A percentile compares a stretch with the other conserved stretches of the same genome.
Conservation (phyloP, 139 green algal species). For the Zygnema circumcarinatum region DNA sequence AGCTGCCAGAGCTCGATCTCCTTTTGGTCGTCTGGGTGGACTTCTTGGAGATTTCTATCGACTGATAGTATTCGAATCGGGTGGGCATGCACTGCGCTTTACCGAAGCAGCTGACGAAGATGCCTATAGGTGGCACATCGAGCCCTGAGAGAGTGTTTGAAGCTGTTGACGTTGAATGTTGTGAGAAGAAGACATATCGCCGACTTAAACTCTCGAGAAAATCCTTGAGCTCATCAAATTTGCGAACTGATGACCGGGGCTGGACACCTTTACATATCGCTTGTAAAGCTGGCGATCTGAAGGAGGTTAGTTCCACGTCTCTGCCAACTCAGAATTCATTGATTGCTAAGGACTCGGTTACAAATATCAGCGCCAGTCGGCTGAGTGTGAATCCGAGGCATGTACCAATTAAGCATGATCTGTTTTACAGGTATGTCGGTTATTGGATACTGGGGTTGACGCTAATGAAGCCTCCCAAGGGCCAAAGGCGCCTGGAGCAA, state of each 20-base stretch:
- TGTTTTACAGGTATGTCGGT: slow-evolving; percentile 19
- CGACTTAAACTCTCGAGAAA: too few species aligned
- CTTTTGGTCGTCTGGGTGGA: too few species aligned
- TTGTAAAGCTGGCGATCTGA: slow-evolving; percentile 3
- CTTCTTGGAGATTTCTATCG: too few species aligned
- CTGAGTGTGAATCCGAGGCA: too few species aligned
- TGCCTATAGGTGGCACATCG: not conserved
- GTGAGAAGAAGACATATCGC: not conserved
- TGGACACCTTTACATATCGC: slow-evolving; percentile 34
- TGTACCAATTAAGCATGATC: too few species aligned
- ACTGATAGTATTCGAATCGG: too few species aligned
- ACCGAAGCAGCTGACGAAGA: too few species aligned
- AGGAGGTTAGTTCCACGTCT: not conserved
- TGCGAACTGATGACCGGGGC: slow-evolving; percentile 10
- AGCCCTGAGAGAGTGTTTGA: not conserved
- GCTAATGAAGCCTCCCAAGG: slow-evolving; percentile 30
- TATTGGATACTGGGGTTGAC: slow-evolving; percentile 15
- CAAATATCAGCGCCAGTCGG: too few species aligned
- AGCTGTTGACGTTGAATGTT: not conserved
- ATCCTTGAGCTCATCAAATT: too few species aligned
- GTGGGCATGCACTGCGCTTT: too few species aligned
- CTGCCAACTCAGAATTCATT: not conserved
- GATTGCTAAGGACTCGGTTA: too few species aligned
- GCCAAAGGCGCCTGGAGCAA: slow-evolving; percentile 30
- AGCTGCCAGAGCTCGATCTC: too few species aligned